These are phyloP conservation scores for Blastobotrys buckinghamii DNA, from an alignment of 1,139 yeast genomes.

Conservation along the genomic window DNA sequence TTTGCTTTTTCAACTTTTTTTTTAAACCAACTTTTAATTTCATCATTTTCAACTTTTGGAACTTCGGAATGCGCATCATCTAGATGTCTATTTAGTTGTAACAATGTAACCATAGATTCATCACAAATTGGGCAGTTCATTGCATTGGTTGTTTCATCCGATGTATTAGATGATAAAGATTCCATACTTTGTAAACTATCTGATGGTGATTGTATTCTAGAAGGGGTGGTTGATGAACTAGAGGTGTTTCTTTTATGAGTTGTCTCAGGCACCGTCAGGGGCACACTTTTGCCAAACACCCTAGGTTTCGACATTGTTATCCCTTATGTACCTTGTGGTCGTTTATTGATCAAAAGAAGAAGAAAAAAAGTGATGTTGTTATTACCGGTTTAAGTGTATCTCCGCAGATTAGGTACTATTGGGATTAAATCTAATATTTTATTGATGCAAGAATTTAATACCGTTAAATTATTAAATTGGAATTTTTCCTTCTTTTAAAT, in stretches of 20 bases:
- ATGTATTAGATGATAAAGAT: slow-evolving; percentile 5
- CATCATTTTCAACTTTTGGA: slow-evolving; percentile 30
- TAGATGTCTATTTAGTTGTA: slow-evolving; percentile 61
- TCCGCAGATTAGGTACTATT: too few relatives aligned
- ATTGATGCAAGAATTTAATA: too few relatives aligned
- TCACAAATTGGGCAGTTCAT: slow-evolving; percentile 65
- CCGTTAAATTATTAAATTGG: too few relatives aligned
- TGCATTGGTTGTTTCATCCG: slow-evolving; percentile 11
- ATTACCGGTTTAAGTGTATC: too few relatives aligned
- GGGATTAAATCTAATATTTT: too few relatives aligned
- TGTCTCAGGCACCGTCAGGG: neutral
- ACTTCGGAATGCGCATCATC: slow-evolving; percentile 57
- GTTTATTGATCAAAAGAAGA: too few relatives aligned
- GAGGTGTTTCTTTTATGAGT: neutral
- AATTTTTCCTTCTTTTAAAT: too few relatives aligned
- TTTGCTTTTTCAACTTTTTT: slow-evolving; percentile 27
- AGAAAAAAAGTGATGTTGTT: too few relatives aligned
- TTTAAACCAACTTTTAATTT: slow-evolving; percentile 38
- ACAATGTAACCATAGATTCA: slow-evolving; percentile 51
- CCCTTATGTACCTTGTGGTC: too few relatives aligned
- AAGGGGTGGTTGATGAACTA: neutral
- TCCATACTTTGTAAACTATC: slow-evolving; percentile 3
- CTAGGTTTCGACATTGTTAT: neutral
- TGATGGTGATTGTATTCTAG: slow-evolving; percentile 6
- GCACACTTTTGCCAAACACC: slow-evolving; percentile 5